Evolutionary conservation across 73 alveolate genomes (phyloP), one percentile per base, ranked within the genome.

Genomic region (Symbiodinium natans): DNA sequence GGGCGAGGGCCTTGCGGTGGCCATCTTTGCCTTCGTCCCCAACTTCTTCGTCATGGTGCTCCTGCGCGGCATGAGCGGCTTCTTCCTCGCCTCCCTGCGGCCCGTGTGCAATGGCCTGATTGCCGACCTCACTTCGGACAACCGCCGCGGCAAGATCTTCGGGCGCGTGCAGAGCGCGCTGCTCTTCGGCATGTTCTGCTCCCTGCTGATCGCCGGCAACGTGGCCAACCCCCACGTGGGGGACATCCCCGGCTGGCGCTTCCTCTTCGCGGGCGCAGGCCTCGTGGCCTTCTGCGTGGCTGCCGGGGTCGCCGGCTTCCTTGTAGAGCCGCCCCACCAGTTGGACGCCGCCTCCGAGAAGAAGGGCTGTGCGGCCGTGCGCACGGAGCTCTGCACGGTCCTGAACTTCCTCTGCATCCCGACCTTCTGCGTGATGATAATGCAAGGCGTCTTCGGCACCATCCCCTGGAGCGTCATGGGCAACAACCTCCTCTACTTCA

Each of bases 391-490:
- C 8, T 88, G 95, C 86, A 88, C 95, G 2, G 95, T 88, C 46
- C 73, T 88, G 33, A 88, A 83, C 71, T 88, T 88, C 71, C 42
- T 88, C 86, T 83, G 95, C 33, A 88, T 88, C 56, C 95, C 95
- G 43, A 88, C 95, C 68, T 88, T 88, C 95, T 88, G 95, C 41
- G 95, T 88, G 48, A 63, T 88, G 95, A 88, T 88, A 85, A 88
- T 88, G 95, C 95, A 88, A 36, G 95, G 95, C 1, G 95, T 88
- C 42, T 88, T 88, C 31, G 95, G 95, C 63, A 88, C 95, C 48
- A 88, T 88, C 73, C 95, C 95, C 36, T 88, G 95, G 95, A 88
- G 95, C 38, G 95, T 88, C 86, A 88, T 88, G 95, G 95, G 95
- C 75, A 88, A 88, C 95, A 88, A 88, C 38, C 85, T 88, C 25